phyloP scores from a whole-genome alignment of 768 basidiomycete species.

The Omphalotus guepiniiformis region DNA sequence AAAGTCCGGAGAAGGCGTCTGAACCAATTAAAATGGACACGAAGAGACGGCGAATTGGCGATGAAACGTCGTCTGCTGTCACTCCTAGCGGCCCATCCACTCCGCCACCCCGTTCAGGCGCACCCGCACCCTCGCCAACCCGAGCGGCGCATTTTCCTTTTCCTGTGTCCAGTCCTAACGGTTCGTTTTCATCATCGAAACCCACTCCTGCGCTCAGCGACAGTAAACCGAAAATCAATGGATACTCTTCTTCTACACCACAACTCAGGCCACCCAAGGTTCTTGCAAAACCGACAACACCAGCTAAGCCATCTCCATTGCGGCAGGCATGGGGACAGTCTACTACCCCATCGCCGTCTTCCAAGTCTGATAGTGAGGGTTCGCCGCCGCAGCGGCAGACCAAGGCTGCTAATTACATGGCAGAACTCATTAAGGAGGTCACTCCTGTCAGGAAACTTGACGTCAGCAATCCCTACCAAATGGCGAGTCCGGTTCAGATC shows the following conservation, averaged over 20 bases:
- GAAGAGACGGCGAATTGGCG: conserved; percentile 60
- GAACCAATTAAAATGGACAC: conserved; percentile 39
- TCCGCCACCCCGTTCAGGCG: conserved; percentile 27
- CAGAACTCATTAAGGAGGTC: conserved; percentile 66
- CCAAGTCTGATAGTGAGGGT: conserved; percentile 22
- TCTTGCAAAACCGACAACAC: conserved; percentile 49
- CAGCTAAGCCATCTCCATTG: conserved; percentile 68
- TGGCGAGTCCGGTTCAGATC: conserved; percentile 58
- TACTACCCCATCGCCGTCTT: conserved; percentile 33
- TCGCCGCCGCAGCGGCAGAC: conserved; percentile 44
- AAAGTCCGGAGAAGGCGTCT: conserved; percentile 15
- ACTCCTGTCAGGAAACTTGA: conserved; percentile 63
- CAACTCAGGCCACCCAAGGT: conserved; percentile 39
- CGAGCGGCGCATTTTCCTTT: conserved; percentile 30
- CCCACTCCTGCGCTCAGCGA: conserved; percentile 1
- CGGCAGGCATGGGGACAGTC: conserved; percentile 63
- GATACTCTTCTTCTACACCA: conserved; percentile 4
- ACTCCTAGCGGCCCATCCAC: conserved; percentile 24
- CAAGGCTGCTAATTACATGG: conserved; percentile 64
- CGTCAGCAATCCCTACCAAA: conserved; percentile 76
- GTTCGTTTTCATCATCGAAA: conserved; percentile 13
- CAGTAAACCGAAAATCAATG: not conserved
- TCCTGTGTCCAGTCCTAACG: conserved; percentile 25
- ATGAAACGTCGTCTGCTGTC: conserved; percentile 33
- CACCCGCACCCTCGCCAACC: conserved; percentile 31